Base-by-base conservation (phyloP, 345 rosid genomes). In the Gossypium stocksii region DNA sequence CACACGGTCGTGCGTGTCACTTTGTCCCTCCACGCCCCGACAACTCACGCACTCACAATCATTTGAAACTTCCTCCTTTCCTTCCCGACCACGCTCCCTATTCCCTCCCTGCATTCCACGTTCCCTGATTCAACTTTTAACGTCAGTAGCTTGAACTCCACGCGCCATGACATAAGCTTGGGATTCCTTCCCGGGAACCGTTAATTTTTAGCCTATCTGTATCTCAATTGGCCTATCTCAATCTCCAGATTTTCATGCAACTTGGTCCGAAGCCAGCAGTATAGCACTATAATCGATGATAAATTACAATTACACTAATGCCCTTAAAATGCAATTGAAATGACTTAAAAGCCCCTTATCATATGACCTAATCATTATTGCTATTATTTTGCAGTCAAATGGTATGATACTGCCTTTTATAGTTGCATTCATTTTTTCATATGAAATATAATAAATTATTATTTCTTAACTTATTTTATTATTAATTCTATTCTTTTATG, bases 11-110 rank as follows among this genome's bases (percentile, higher is more conserved):
- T 81, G 81, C 78, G 83, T 81, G 84, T 87, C 84, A 70, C 62
- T 62, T 51, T 88, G 89, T 83, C 86, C 76, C 85, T 45, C 49
- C 76, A 66, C 44, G 51, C 68, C 77, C 86, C 84, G 86, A 88
- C 91, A 88, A 41, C 57, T 2, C 78, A 52, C 78, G 49, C 48
- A 73, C 65, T 66, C 80, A 53, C 87, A 87, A 87, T 85, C 91
- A 87, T 85, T 87, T 82, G 88, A 46, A 76, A 71, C 76, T 34
- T 23, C 64, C 56, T 6, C 5, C 56, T 63, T 14, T 48, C 9
- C 10, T 27, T 20, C 2, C 1, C 12, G 13, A 3, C 41, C 13
- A 62, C 61, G 44, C 65, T 15, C 61, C 27, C 17, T 17, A 5
- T 11, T 19, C 2, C 7, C 53, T 4, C 72, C 64, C 54, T 65